Percentiles rank a stretch among this genome's conserved stretches.
phyloP scores from a whole-genome alignment of 164 flowering plant species.

The Tetrastigma voinierianum region DNA sequence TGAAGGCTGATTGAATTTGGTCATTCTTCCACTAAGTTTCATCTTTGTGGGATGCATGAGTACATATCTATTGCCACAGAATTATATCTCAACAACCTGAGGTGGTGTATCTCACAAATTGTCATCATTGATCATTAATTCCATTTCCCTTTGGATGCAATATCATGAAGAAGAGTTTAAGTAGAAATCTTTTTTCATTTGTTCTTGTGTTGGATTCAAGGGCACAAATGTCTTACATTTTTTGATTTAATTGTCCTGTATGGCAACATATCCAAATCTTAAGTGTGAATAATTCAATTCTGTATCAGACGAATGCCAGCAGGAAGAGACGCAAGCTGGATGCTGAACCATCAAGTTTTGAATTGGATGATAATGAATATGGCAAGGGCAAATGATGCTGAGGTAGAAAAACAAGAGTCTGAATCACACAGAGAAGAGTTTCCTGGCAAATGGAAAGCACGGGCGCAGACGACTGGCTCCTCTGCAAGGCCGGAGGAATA shows the following conservation, averaged over 20 bases:
- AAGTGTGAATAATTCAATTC: not conserved
- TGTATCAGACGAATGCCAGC: conserved; percentile 68
- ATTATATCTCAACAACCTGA: no score
- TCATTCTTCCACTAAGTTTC: no score
- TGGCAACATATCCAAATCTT: not conserved
- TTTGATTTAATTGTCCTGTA: not conserved
- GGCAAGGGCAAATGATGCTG: conserved; percentile 30
- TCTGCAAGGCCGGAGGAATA: conserved; percentile 69
- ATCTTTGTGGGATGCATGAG: no score
- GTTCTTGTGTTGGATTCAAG: not conserved
- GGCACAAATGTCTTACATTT: not conserved
- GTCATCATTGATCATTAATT: no score
- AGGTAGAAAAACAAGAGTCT: conserved; percentile 40
- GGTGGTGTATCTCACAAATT: no score
- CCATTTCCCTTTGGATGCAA: no score
- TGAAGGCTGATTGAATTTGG: no score
- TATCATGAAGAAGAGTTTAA: no score
- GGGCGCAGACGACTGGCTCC: conserved; percentile 72
- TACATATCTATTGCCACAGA: no score
- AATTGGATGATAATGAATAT: conserved; percentile 59
- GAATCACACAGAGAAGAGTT: conserved; percentile 66
- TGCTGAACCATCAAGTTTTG: conserved; percentile 40
- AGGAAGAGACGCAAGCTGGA: conserved; percentile 82
- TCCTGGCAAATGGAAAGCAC: conserved; percentile 87
- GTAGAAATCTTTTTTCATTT: not conserved